Evolutionary conservation across 2,329 filamentous ascomycete genomes (phyloP).

Genomic region (Microsporum canis): DNA sequence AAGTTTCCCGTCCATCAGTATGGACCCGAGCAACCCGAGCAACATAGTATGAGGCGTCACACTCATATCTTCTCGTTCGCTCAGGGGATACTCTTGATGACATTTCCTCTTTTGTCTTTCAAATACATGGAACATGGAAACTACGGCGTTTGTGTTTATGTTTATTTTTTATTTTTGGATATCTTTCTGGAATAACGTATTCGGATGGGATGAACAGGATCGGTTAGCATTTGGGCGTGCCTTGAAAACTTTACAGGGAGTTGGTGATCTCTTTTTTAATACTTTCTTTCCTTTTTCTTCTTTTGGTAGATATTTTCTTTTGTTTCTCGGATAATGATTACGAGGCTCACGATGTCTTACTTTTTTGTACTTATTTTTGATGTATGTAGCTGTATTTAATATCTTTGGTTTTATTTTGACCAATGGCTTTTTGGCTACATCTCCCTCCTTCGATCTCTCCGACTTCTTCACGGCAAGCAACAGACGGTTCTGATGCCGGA

Average conservation of each 20-base stretch:
- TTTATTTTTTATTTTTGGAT: neutral
- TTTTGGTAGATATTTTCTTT: neutral
- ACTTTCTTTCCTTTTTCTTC: constrained; percentile 1
- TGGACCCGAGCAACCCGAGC: constrained; percentile 33
- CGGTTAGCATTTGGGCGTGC: neutral
- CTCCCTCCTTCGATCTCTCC: neutral
- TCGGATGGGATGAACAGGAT: neutral
- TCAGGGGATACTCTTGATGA: neutral
- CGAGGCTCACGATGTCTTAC: constrained; percentile 1
- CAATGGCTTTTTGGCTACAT: neutral
- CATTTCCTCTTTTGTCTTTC: neutral
- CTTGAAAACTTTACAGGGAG: neutral
- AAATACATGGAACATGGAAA: neutral
- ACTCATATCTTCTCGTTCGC: constrained; percentile 17
- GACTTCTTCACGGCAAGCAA: neutral
- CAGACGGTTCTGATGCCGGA: neutral
- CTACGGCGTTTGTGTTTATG: neutral
- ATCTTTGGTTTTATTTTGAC: constrained; percentile 5
- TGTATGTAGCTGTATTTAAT: constrained; percentile 2
- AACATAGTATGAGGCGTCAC: constrained; percentile 37
- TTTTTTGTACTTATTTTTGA: constrained; percentile 8
- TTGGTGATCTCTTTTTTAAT: neutral
- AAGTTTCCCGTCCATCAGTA: constrained; percentile 34
- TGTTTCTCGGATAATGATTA: constrained; percentile 1
- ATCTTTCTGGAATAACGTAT: neutral